Conservation (phyloP, 1,284 basidiomycete species). For the Melampsora abietis-canadensis region DNA sequence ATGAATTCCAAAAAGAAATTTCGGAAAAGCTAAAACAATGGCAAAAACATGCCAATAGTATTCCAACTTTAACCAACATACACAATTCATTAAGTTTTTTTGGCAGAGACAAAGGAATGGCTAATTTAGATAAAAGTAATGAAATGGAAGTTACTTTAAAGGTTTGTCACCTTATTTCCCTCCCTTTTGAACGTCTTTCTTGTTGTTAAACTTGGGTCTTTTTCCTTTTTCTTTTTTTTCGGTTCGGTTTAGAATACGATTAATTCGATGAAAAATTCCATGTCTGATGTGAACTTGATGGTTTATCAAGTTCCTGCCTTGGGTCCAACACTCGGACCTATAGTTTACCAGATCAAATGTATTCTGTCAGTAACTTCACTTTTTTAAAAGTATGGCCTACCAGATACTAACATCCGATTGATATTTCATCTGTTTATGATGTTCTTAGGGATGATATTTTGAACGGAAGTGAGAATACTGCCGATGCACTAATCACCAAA, state of each 20-base stretch:
- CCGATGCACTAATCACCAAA: background rate
- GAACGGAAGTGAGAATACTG: slow-evolving; percentile 6
- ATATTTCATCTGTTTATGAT: background rate
- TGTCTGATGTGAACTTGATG: slow-evolving; percentile 9
- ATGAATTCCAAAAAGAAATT: background rate
- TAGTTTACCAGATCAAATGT: slow-evolving; percentile 18
- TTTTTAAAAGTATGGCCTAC: background rate
- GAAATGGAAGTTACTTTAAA: slow-evolving; percentile 11
- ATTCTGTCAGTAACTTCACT: background rate
- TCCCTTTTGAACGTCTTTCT: background rate
- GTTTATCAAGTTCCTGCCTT: slow-evolving; percentile 12
- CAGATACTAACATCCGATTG: background rate
- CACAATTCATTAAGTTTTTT: slow-evolving; percentile 3
- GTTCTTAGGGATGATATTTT: background rate
- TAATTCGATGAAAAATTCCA: slow-evolving; percentile 8
- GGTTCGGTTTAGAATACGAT: background rate
- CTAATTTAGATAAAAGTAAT: slow-evolving; percentile 1
- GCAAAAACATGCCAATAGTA: slow-evolving; percentile 6
- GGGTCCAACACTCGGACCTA: background rate
- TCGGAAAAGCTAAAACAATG: background rate
- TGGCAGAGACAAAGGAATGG: background rate
- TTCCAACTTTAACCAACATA: background rate
- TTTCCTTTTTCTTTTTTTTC: background rate
- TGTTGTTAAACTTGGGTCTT: background rate
- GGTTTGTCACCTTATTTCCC: background rate